phyloP scores from a whole-genome alignment of 768 basidiomycete genomes.

The Tricholoma flavovirens region DNA sequence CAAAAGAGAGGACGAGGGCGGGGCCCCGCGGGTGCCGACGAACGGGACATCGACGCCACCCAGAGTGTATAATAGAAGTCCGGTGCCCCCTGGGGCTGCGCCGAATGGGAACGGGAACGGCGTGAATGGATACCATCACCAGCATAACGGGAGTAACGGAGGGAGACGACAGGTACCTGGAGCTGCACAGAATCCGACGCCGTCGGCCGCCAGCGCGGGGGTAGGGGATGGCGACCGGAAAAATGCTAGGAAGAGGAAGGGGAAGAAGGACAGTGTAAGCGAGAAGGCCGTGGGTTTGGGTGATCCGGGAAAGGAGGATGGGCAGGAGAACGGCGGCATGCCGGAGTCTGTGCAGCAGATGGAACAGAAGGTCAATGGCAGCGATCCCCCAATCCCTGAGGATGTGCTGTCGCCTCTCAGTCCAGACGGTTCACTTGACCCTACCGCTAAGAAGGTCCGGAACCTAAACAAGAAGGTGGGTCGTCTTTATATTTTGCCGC shows the following conservation, averaged over 20 bases:
- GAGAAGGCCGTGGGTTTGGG: conserved; percentile 21
- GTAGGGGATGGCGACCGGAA: conserved; percentile 32
- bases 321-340: conserved; percentile 26
- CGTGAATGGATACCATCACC: conserved; percentile 30
- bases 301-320: conserved; percentile 36
- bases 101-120: conserved; percentile 26
- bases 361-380: conserved; percentile 7
- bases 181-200: conserved; percentile 38
- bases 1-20: conserved; percentile 90
- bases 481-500: conserved; percentile 5
- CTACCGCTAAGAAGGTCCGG: conserved; percentile 85
- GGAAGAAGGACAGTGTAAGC: conserved; percentile 45
- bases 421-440: conserved; percentile 63
- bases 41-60: conserved; percentile 55
- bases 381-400: conserved; percentile 12
- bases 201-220: conserved; percentile 27
- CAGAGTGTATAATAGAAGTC: conserved; percentile 52
- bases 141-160: conserved; percentile 25
- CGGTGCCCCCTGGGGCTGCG: conserved; percentile 45
- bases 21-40: conserved; percentile 44
- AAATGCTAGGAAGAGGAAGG: conserved; percentile 32
- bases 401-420: conserved; percentile 40
- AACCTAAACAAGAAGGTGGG: conserved; percentile 93
- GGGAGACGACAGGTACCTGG: conserved; percentile 70
- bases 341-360: conserved; percentile 6